Evolutionary conservation across 257 asterid genomes (phyloP).

Genomic region (Nyctanthes arbortristis): DNA sequence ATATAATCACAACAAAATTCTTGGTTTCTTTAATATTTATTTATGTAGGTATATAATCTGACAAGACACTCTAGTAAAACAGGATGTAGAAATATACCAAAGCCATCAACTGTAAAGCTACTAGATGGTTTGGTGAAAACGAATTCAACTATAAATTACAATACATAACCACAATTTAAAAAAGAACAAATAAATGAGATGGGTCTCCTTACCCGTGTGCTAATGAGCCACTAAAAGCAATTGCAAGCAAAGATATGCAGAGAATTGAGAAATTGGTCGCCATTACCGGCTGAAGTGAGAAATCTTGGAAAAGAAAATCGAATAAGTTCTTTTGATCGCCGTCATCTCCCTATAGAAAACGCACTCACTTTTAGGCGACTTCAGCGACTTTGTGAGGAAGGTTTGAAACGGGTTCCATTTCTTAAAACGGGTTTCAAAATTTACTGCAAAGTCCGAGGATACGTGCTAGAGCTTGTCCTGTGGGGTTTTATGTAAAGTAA

Average conservation of each 20-base stretch:
- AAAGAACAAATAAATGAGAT: not conserved
- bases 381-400: too few relatives aligned
- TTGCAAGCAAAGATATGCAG: conserved; percentile 32
- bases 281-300: conserved; percentile 36
- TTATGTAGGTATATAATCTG: not conserved
- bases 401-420: too few relatives aligned
- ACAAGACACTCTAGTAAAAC: conserved; percentile 5
- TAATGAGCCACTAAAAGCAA: conserved; percentile 25
- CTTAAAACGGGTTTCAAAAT: too few relatives aligned
- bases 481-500: too few relatives aligned
- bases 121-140: too few relatives aligned
- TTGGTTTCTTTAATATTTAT: not conserved
- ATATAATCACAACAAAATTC: conserved; percentile 1
- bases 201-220: conserved; percentile 46
- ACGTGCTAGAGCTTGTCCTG: too few relatives aligned
- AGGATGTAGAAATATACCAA: conserved; percentile 17
- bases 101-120: not conserved
- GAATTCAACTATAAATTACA: conserved; percentile 3
- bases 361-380: too few relatives aligned
- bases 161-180: not conserved
- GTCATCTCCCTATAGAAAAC: not conserved
- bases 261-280: conserved; percentile 38
- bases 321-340: not conserved
- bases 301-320: not conserved
- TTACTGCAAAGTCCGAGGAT: too few relatives aligned